phyloP scores from a whole-genome alignment of 352 stramenopile genomes.

The Phytopythium vexans region DNA sequence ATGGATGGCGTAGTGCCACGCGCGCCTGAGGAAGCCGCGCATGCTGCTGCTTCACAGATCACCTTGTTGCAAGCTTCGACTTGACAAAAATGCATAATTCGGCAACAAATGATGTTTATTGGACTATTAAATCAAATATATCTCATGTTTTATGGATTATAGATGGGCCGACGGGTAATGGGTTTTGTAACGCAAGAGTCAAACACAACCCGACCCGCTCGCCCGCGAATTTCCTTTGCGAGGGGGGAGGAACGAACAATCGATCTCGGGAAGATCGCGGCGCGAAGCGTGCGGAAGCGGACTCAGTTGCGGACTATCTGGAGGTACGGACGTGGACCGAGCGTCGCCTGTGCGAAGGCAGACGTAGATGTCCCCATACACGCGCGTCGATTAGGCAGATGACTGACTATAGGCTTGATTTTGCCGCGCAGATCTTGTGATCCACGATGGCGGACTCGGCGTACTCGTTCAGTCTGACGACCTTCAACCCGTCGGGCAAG shows the following conservation, averaged over 20 bases:
- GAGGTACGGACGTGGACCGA: too few relatives aligned
- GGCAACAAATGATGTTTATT: too few relatives aligned
- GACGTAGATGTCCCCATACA: not conserved
- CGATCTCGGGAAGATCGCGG: slow-evolving; percentile 8
- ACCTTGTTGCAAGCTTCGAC: too few relatives aligned
- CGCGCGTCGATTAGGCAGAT: not conserved
- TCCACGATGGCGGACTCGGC: slow-evolving; percentile 93
- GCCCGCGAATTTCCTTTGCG: slow-evolving; percentile 4
- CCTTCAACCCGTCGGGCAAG: slow-evolving; percentile 99
- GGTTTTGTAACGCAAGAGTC: not conserved
- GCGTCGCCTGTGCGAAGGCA: not conserved
- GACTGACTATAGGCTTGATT: not conserved
- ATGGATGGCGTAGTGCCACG: slow-evolving; percentile 60
- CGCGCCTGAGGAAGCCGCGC: slow-evolving; percentile 20
- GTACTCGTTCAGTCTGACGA: slow-evolving; percentile 99
- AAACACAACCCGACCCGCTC: slow-evolving; percentile 17
- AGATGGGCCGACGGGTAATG: not conserved
- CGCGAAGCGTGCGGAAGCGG: not conserved
- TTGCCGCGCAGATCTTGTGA: not conserved
- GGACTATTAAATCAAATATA: too few relatives aligned
- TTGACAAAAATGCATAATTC: too few relatives aligned
- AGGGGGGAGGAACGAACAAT: slow-evolving; percentile 15
- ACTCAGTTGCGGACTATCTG: not conserved
- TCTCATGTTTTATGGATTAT: too few relatives aligned
- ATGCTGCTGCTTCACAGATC: slow-evolving; percentile 4